Evolutionary conservation across 345 rosid genomes (phyloP).

Genomic region (Capsella bursapastoris): DNA sequence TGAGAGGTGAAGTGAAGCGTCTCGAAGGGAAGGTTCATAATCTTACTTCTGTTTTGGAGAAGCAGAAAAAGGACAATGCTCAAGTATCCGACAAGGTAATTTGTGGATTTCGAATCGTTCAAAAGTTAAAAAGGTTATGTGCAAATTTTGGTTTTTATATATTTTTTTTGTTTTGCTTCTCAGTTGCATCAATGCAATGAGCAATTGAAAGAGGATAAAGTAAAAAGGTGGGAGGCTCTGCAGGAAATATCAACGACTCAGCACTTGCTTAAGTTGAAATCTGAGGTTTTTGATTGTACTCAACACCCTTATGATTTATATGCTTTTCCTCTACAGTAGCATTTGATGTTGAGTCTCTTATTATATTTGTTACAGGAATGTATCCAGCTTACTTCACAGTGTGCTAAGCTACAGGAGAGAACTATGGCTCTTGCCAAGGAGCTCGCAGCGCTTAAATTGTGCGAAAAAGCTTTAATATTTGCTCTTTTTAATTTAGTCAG

Average conservation of each 20-base stretch:
- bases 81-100: slow-evolving; percentile 64
- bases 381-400: slow-evolving; percentile 51
- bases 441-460: slow-evolving; percentile 89
- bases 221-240: slow-evolving; percentile 61
- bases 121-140: background rate
- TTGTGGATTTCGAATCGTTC: background rate
- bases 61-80: slow-evolving; percentile 55
- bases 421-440: slow-evolving; percentile 87
- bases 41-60: slow-evolving; percentile 54
- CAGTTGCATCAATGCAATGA: slow-evolving; percentile 64
- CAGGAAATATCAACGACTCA: slow-evolving; percentile 57
- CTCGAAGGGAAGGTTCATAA: slow-evolving; percentile 62
- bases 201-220: slow-evolving; percentile 52
- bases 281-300: slow-evolving; percentile 52
- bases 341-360: slow-evolving; percentile 19
- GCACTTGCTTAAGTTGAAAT: slow-evolving; percentile 57
- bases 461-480: slow-evolving; percentile 29
- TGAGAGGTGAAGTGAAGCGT: slow-evolving; percentile 66
- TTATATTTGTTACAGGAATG: slow-evolving; percentile 59
- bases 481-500: background rate
- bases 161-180: slow-evolving; percentile 27
- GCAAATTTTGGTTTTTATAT: background rate
- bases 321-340: background rate
- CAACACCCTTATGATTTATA: background rate
- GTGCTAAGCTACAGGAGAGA: slow-evolving; percentile 65